Base-by-base conservation (phyloP, 352 stramenopile genomes). In the Plasmopara halstedii region DNA sequence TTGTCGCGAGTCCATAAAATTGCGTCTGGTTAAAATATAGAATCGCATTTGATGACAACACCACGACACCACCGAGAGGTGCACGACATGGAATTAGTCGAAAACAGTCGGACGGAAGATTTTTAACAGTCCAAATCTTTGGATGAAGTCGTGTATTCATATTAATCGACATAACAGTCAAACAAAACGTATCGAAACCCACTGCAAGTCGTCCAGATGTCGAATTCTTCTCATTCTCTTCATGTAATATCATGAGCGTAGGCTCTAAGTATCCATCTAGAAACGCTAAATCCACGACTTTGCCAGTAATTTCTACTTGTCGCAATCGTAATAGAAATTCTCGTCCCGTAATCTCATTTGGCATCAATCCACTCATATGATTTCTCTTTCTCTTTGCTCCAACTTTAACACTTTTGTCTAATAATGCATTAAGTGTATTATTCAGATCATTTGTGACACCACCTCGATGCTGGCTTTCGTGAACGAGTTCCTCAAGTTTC, bases 11-110 rank as follows among this genome's bases (percentile, higher is more conserved):
- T 1, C 82, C 82, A 39, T 87, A 65, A 52, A 90, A 91, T 62
- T 89, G 77, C 3, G 81, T 94, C 50, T 94, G 82, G 54, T 94
- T 94, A 47, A 88, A 94, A 43, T 94, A 94, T 11, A 94, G 51
- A 22, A 94, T 72, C 6, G 82, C 79, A 31, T 90, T 89, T 6
- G 81, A 69, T 2, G 79, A 84, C 17, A 90, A 60, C 10, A 94
- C 69, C 3, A 94, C 62, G 3, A 78, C 82, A 10, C 82, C 82
- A 23, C 82, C 82, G 1, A 94, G 59, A 0, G 82, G 80, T 18
- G 72, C 68, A 46, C 66, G 73, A 33, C 79, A 91, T 8, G 82
- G 75, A 17, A 88, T 79, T 10, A 94, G 50, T 1, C 64, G 56
- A 45, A 89, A 88, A 34, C 68, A 83, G 43, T 94, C 79, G 5